Percentiles rank a stretch among this genome's conserved stretches.
phyloP scores from a whole-genome alignment of 495 filamentous ascomycete species.

The Achaetomiella virescens region DNA sequence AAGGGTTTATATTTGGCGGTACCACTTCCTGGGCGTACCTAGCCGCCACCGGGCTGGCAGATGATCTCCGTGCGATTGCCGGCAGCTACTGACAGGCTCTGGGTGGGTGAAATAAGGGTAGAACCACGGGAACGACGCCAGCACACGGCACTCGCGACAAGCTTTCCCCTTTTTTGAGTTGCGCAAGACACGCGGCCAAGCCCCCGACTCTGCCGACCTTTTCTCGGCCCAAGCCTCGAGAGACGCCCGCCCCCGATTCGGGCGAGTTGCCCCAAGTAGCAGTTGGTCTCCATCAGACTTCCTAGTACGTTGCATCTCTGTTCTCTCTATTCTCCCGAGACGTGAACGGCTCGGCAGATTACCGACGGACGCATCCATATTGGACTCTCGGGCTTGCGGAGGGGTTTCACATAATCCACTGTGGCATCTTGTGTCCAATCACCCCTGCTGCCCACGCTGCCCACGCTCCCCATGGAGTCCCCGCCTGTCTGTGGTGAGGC shows the following conservation, averaged over 20 bases:
- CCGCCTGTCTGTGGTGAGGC: no score
- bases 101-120: no score
- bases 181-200: no score
- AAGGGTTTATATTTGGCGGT: not conserved
- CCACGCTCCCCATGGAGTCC: conserved; percentile 14
- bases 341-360: conserved; percentile 33
- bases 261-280: not conserved
- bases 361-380: conserved; percentile 26
- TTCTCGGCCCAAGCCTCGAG: no score
- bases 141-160: no score
- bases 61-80: conserved; percentile 4
- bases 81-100: not conserved
- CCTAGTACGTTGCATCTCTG: conserved; percentile 22
- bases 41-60: conserved; percentile 1
- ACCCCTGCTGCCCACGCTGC: conserved; percentile 17
- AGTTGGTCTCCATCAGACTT: not conserved
- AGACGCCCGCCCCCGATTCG: not conserved
- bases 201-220: no score
- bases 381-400: conserved; percentile 41
- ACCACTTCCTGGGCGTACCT: conserved; percentile 1
- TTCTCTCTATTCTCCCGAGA: not conserved
- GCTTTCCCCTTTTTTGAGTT: no score
- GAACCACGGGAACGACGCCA: no score
- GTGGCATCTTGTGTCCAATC: conserved; percentile 32
- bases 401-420: conserved; percentile 28